A percentile compares a stretch with the other conserved stretches of the same genome.
These are phyloP conservation scores for Fraxinus cuspidata DNA, from an alignment of 257 asterid genomes.

Conservation along the genomic window DNA sequence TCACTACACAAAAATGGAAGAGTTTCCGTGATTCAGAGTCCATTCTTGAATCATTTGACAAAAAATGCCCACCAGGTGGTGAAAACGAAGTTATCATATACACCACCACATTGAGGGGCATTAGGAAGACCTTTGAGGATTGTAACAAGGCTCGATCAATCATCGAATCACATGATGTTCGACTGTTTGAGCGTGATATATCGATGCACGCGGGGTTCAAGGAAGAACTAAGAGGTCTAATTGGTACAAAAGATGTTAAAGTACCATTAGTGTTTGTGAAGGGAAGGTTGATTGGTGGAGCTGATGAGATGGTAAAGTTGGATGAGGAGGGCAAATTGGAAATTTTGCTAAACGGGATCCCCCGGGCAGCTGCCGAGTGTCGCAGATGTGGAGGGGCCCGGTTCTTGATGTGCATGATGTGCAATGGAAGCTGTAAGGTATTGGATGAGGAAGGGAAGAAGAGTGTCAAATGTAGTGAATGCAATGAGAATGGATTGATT, in stretches of 20 bases:
- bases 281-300: constrained; percentile 90
- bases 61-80: constrained; percentile 70
- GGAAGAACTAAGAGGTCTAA: constrained; percentile 66
- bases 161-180: constrained; percentile 59
- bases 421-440: constrained; percentile 81
- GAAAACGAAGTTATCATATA: constrained; percentile 57
- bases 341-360: constrained; percentile 55
- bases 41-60: constrained; percentile 42
- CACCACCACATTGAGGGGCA: constrained; percentile 82
- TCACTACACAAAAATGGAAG: too few relatives aligned
- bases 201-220: constrained; percentile 87
- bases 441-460: constrained; percentile 62
- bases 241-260: constrained; percentile 59
- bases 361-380: constrained; percentile 51
- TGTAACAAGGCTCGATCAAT: constrained; percentile 66
- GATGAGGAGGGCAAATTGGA: constrained; percentile 92
- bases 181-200: constrained; percentile 61
- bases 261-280: constrained; percentile 83
- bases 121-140: constrained; percentile 88
- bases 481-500: constrained; percentile 92
- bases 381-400: constrained; percentile 69
- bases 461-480: constrained; percentile 64
- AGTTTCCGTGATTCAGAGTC: constrained; percentile 17
- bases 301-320: constrained; percentile 68
- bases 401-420: constrained; percentile 71